These are phyloP conservation scores for Leccinum fallax DNA, from an alignment of 1,284 basidiomycete genomes.

Conservation along the genomic window DNA sequence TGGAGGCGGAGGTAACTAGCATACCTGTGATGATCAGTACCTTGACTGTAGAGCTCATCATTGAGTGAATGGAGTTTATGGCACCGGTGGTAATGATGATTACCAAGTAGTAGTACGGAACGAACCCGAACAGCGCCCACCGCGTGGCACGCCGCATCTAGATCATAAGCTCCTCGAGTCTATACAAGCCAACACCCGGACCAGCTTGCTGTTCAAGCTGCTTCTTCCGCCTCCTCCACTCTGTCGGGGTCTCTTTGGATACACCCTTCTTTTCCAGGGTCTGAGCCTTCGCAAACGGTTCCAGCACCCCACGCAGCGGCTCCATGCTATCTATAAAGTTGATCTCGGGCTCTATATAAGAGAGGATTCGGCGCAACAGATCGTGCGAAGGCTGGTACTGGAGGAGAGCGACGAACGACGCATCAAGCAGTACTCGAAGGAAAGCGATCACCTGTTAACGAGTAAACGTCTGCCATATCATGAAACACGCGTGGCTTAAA, in stretches of 20 bases:
- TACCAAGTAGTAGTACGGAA: not conserved
- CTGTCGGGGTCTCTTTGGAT: conserved; percentile 40
- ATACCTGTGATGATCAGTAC: conserved; percentile 32
- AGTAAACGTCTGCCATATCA: conserved; percentile 4
- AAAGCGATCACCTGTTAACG: conserved; percentile 54
- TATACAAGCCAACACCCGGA: conserved; percentile 63
- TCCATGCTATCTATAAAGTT: conserved; percentile 50
- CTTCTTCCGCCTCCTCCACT: conserved; percentile 62
- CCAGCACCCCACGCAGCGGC: conserved; percentile 58
- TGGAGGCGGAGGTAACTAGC: not conserved
- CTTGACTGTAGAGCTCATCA: conserved; percentile 25
- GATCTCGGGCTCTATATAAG: conserved; percentile 57
- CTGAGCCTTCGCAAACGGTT: conserved; percentile 59
- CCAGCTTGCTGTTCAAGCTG: conserved; percentile 52
- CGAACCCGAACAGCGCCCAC: not conserved
- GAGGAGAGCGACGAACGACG: conserved; percentile 65
- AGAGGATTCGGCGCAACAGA: conserved; percentile 50
- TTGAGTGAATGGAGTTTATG: not conserved
- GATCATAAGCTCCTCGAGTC: conserved; percentile 67
- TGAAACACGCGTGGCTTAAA: not conserved
- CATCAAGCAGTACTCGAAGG: conserved; percentile 64
- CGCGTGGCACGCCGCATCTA: conserved; percentile 29
- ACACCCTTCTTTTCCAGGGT: conserved; percentile 41
- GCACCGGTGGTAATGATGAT: not conserved
- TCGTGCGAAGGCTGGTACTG: conserved; percentile 58